phyloP scores from a whole-genome alignment of 2,329 filamentous ascomycete genomes.

The Xylaria sp. region DNA sequence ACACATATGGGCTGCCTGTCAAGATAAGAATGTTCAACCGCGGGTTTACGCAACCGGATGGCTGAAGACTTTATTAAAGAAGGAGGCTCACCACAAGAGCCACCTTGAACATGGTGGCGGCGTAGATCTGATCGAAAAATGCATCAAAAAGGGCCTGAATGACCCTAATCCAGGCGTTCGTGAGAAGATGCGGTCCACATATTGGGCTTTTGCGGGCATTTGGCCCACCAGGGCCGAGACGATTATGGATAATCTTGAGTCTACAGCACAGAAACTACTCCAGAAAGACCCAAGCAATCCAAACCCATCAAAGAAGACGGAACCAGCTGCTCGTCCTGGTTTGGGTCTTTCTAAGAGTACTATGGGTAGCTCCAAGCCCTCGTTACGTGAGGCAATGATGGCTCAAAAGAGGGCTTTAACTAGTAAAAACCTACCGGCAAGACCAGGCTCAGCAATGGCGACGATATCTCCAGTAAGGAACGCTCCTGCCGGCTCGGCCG shows the following conservation, averaged over 20 bases:
- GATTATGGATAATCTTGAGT: conserved; percentile 82
- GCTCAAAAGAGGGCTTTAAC: conserved; percentile 77
- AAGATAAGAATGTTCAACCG: conserved; percentile 94
- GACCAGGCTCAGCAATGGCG: conserved; percentile 73
- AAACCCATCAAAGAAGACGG: conserved; percentile 68
- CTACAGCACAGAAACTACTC: conserved; percentile 80
- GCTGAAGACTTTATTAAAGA: conserved; percentile 83
- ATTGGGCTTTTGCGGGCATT: conserved; percentile 81
- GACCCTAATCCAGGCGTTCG: conserved; percentile 92
- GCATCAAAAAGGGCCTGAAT: conserved; percentile 85
- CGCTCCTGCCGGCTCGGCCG: conserved; percentile 50
- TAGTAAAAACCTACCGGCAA: conserved; percentile 62
- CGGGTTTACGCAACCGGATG: conserved; percentile 82
- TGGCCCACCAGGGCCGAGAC: conserved; percentile 82
- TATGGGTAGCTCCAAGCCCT: conserved; percentile 67
- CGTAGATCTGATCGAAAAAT: conserved; percentile 85
- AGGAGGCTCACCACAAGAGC: conserved; percentile 80
- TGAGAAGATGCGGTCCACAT: conserved; percentile 84
- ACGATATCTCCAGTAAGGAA: conserved; percentile 64
- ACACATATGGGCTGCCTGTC: conserved; percentile 81
- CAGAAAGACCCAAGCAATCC: conserved; percentile 87
- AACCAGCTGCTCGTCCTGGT: conserved; percentile 64
- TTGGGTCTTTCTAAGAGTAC: conserved; percentile 72
- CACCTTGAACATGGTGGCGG: conserved; percentile 87
- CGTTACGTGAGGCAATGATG: conserved; percentile 83